These are phyloP conservation scores for Pistacia vera DNA, from an alignment of 345 rosid species.

Conservation along the genomic window DNA sequence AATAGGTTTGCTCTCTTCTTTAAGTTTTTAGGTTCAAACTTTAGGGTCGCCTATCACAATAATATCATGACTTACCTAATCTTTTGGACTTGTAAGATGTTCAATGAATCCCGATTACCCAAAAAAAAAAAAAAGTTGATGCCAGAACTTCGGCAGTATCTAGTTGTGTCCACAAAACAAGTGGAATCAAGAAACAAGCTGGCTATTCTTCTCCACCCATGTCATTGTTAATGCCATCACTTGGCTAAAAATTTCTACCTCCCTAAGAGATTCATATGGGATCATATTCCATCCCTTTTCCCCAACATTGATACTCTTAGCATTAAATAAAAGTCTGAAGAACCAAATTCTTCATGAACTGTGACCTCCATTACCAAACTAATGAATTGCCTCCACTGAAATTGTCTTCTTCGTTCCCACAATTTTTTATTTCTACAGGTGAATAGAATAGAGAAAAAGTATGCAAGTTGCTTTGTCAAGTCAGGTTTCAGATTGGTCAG, in stretches of 20 bases:
- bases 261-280: background rate
- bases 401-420: background rate
- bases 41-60: too few relatives aligned
- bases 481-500: too few relatives aligned
- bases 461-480: background rate
- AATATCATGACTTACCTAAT: too few relatives aligned
- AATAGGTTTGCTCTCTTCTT: too few relatives aligned
- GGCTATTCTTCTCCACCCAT: background rate
- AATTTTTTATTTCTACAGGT: background rate
- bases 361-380: background rate
- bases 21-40: too few relatives aligned
- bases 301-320: background rate
- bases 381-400: background rate
- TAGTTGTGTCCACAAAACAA: background rate
- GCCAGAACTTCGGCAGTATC: background rate
- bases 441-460: background rate
- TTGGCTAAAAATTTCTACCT: background rate
- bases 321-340: slow-evolving; percentile 5
- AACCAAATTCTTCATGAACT: slow-evolving; percentile 7
- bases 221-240: background rate
- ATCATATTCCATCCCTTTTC: background rate
- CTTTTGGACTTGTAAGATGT: too few relatives aligned
- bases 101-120: too few relatives aligned
- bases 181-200: background rate
- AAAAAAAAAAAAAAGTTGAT: too few relatives aligned